Evolutionary conservation across 768 basidiomycete species (phyloP), one percentile per base, ranked within the genome.

Genomic region (Hygrocybe coccinea): DNA sequence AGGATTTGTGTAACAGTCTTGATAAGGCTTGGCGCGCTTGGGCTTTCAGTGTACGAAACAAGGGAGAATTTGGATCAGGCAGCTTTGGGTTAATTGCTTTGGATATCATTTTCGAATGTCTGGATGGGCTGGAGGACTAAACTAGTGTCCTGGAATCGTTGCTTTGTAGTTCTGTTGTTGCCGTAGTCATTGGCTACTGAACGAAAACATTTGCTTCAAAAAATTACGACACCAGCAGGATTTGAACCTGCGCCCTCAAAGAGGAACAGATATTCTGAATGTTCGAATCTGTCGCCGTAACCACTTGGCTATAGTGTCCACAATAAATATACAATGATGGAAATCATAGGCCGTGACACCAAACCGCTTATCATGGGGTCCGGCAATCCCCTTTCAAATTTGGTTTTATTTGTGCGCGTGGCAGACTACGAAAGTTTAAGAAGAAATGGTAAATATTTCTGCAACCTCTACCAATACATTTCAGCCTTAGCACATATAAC

Each of bases 241-340:
- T 66, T 69, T 65, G 70, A 69, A 69, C 69, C 70, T 73, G 68
- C 71, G 71, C 64, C 61, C 66, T 52, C 56, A 66, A 57, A 66
- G 58, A 52, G 65, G 62, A 68, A 68, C 65, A 67, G 67, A 68
- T 68, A 45, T 24, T 50, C 48, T 50, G 33, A 5, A 41, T 43
- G 57, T 81, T 81, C 80, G 76, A 83, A 82, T 84, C 81, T 82
- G 76, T 82, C 83, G 83, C 83, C 81, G 81, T 84, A 84, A 84
- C 83, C 83, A 84, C 82, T 83, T 82, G 80, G 83, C 81, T 83
- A 56, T 56, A 56, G 55, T 46, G 48, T 44, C 55, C 33, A 14
- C 33, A 36, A 2, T 6, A 14, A 50, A 29, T 29, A 8, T 8
- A 29, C 8, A 8, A 29, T 29, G 8, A 29, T 29, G 29, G 29